These are phyloP conservation scores for Petasospora rhodanensis DNA, from an alignment of 1,139 yeast species.

Conservation along the genomic window DNA sequence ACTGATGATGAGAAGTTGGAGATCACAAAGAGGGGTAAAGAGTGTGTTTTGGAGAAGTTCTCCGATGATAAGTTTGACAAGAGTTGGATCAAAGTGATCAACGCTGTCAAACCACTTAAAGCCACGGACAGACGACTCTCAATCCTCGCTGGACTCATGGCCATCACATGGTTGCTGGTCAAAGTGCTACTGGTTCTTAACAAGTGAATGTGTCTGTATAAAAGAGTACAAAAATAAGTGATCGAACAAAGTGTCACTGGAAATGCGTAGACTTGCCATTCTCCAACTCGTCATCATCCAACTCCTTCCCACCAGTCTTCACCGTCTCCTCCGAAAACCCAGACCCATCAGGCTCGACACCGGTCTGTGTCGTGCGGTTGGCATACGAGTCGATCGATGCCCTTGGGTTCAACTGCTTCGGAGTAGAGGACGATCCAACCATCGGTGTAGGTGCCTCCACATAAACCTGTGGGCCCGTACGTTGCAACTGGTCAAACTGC, in stretches of 20 bases:
- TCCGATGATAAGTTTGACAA: conserved; percentile 60
- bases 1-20: conserved; percentile 34
- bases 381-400: conserved; percentile 14
- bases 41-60: conserved; percentile 54
- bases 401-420: conserved; percentile 8
- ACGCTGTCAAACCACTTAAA: conserved; percentile 2
- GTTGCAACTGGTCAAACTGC: conserved; percentile 8
- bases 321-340: conserved; percentile 22
- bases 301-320: conserved; percentile 22
- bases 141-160: conserved; percentile 5
- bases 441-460: conserved; percentile 17
- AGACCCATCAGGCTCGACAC: conserved; percentile 17
- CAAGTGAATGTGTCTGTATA: background rate
- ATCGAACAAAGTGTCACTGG: too few species aligned
- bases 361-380: conserved; percentile 1
- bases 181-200: background rate
- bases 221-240: too few species aligned
- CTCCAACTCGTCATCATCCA: conserved; percentile 11
- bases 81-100: conserved; percentile 51
- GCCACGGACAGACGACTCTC: conserved; percentile 7
- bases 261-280: too few species aligned
- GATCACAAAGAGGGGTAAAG: conserved; percentile 50
- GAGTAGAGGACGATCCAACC: too few species aligned
- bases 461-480: conserved; percentile 15
- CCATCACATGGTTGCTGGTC: background rate